Conservation (phyloP, 176 grass and related monocot species). For the Bolboschoenus planiculmis region DNA sequence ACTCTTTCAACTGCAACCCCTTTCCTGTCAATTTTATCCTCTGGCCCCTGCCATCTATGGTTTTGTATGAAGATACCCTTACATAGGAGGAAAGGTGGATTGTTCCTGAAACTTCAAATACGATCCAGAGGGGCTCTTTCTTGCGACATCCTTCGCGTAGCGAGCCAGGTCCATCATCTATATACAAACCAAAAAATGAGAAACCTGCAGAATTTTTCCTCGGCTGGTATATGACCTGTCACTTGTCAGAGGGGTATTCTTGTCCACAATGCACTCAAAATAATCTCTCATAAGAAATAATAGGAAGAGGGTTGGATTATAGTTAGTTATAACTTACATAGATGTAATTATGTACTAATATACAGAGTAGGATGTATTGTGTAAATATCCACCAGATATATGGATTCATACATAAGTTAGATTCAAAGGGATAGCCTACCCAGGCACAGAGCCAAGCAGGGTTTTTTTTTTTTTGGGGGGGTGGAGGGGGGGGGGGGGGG, state of each 20-base stretch:
- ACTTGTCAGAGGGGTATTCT: neutral
- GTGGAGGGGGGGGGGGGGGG: no score
- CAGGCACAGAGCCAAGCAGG: no score
- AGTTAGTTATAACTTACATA: neutral
- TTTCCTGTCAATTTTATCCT: slow-evolving; percentile 50
- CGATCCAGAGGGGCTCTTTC: slow-evolving; percentile 55
- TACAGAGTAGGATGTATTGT: neutral
- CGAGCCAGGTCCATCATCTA: slow-evolving; percentile 59
- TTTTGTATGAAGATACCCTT: slow-evolving; percentile 68
- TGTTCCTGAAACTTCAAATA: slow-evolving; percentile 61
- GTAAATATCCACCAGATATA: neutral
- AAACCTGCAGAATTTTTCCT: neutral
- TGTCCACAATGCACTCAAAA: neutral
- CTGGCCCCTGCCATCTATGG: slow-evolving; percentile 64
- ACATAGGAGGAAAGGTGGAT: slow-evolving; percentile 53
- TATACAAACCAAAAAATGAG: neutral
- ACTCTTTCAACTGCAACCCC: slow-evolving; percentile 63
- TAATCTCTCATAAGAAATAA: neutral
- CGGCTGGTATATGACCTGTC: neutral
- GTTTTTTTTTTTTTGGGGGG: no score
- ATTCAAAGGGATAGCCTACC: neutral
- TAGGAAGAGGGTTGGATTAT: neutral
- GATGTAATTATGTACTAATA: neutral
- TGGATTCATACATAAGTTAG: neutral
- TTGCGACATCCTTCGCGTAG: slow-evolving; percentile 52